Evolutionary conservation across 345 rosid genomes (phyloP), one percentile per base, ranked within the genome.

Genomic region (Moricandia moricandioides): DNA sequence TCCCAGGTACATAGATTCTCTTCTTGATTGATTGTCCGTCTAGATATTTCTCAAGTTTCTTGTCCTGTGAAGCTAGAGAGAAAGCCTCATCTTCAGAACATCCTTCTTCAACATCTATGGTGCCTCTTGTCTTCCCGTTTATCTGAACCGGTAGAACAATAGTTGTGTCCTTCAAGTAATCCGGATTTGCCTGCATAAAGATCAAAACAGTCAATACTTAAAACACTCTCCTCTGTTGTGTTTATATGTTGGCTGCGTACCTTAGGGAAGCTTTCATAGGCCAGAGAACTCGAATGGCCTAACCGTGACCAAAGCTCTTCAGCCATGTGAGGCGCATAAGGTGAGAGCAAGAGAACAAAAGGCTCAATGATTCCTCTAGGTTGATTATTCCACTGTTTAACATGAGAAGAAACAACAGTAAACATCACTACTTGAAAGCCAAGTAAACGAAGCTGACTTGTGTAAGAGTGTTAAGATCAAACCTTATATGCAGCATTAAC

Each of bases 241-340:
- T 37, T 58, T 34, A 37, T 34, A 58, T 56, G 52, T n/a, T 45
- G 35, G 54, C 3, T 66, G 17, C 34, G 14, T 29, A 78, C 98
- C 97, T 78, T 55, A 2, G 98, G 98, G 63, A 90, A 90, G 40
- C 83, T 78, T 74, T 81, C 85, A 39, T 79, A 91, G 12, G 93
- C 96, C 80, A 91, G 80, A 58, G 98, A 85, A 71, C 74, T 73
- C 0, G 72, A 40, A 68, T 91, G 85, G 74, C 96, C 93, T 21
- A 94, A 75, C 66, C 90, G 95, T 62, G 79, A 87, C 98, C 98
- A 94, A 69, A 94, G 88, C 83, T 94, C 98, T 82, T 94, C 98
- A 1, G 96, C 87, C 85, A 94, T 94, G 84, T 94, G 96, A 72
- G 97, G 98, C 6, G 97, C 92, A 39, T 91, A 91, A 31, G 98